A percentile compares a stretch with the other conserved stretches of the same genome.
Conservation (phyloP, 441 rosid genomes). For the Gossypium davidsonii region DNA sequence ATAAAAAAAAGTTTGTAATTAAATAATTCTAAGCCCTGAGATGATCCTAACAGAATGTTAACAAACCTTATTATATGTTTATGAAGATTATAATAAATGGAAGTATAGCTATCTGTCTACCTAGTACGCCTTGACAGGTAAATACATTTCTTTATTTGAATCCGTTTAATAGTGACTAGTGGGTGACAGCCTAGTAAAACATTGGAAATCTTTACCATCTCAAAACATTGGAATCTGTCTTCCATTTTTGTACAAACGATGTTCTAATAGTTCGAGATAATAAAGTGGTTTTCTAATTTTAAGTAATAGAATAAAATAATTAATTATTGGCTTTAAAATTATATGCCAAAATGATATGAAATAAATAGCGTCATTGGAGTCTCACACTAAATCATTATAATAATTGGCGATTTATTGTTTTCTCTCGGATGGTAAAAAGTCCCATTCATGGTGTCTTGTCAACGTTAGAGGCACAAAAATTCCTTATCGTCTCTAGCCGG, state of each 20-base stretch:
- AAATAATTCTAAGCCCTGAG: constrained; percentile 13
- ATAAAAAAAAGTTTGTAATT: neutral
- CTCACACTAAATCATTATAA: too few species aligned
- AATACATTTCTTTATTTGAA: neutral
- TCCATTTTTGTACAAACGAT: neutral
- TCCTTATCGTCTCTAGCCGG: too few species aligned
- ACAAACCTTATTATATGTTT: neutral
- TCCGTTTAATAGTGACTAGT: neutral
- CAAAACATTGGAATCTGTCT: too few species aligned
- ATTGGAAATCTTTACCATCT: neutral
- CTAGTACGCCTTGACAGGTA: neutral
- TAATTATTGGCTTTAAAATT: too few species aligned
- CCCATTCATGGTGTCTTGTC: too few species aligned
- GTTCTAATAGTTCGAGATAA: neutral
- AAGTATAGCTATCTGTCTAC: neutral
- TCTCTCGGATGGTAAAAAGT: too few species aligned
- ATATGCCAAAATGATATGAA: too few species aligned
- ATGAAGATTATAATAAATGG: neutral
- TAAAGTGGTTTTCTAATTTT: neutral
- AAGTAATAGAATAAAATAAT: neutral
- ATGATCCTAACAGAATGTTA: constrained; percentile 17
- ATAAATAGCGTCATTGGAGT: too few species aligned
- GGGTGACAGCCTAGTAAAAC: neutral
- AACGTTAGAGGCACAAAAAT: too few species aligned
- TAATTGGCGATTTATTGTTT: too few species aligned